Evolutionary conservation across 345 rosid genomes (phyloP).

Genomic region (Eucalyptus caleyi): DNA sequence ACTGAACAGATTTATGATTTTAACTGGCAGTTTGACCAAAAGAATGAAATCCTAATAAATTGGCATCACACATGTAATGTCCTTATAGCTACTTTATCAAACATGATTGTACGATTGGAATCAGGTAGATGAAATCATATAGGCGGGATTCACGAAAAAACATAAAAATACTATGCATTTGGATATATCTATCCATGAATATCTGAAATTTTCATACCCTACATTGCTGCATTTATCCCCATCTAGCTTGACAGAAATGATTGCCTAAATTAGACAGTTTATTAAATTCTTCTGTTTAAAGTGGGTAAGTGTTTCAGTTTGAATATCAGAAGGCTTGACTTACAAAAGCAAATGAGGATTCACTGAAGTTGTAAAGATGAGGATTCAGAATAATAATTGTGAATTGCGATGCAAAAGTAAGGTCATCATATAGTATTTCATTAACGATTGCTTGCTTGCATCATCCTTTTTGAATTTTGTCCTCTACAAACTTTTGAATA

Average conservation of each 20-base stretch:
- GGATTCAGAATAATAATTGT: neutral
- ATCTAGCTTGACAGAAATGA: neutral
- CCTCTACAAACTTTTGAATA: neutral
- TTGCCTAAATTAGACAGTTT: neutral
- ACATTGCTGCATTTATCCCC: neutral
- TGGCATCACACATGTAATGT: neutral
- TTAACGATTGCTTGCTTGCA: neutral
- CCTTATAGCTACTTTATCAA: neutral
- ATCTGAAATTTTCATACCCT: neutral
- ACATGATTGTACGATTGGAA: neutral
- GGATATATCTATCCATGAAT: neutral
- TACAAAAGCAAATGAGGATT: neutral
- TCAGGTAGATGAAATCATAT: neutral
- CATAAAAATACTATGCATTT: neutral
- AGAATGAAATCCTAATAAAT: neutral
- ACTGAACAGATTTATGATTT: neutral
- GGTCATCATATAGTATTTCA: neutral
- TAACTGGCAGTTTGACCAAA: neutral
- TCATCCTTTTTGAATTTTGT: neutral
- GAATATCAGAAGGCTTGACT: neutral
- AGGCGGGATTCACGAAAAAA: neutral
- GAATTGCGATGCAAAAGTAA: neutral
- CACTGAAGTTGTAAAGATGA: neutral
- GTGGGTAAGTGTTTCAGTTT: neutral
- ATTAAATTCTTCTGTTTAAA: neutral